Conservation (phyloP, 495 filamentous ascomycete species). For the Hypoxylon fuscum region DNA sequence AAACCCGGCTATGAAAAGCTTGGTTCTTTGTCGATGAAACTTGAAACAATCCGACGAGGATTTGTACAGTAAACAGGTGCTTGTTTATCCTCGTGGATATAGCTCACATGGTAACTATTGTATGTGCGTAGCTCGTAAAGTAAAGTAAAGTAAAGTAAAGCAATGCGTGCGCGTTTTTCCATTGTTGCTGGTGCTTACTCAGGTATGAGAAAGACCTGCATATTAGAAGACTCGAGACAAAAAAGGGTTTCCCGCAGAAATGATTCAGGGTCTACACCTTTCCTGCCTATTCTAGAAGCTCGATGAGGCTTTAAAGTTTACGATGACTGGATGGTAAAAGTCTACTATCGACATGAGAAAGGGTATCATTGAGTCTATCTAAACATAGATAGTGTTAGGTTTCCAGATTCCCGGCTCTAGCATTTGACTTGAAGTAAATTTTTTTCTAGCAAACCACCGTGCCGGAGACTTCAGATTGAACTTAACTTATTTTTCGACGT, state of each 20-base stretch:
- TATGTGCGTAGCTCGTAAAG: too few species aligned
- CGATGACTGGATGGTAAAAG: too few species aligned
- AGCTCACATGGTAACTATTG: conserved; percentile 3
- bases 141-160: too few species aligned
- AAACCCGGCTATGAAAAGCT: conserved; percentile 40
- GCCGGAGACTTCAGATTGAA: conserved; percentile 11
- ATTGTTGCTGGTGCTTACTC: conserved; percentile 6
- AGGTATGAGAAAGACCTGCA: conserved; percentile 1
- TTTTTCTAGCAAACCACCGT: conserved; percentile 1
- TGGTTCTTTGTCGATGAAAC: conserved; percentile 27
- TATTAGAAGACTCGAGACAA: conserved; percentile 1
- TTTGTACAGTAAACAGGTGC: conserved; percentile 27
- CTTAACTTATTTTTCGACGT: conserved; percentile 1
- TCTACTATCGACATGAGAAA: conserved; percentile 13
- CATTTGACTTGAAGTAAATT: conserved; percentile 3
- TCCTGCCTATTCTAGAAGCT: conserved; percentile 15
- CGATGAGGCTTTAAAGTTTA: conserved; percentile 8
- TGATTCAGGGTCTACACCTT: conserved; percentile 16
- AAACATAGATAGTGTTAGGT: conserved; percentile 1
- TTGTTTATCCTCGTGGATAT: conserved; percentile 21
- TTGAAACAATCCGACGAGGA: conserved; percentile 31
- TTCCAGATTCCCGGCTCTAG: conserved; percentile 3
- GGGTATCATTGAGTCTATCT: conserved; percentile 13
- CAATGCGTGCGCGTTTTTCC: too few species aligned
- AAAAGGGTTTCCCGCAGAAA: conserved; percentile 14